Conservation (phyloP, 2,329 filamentous ascomycete species). For the Cladorrhinum sp. region DNA sequence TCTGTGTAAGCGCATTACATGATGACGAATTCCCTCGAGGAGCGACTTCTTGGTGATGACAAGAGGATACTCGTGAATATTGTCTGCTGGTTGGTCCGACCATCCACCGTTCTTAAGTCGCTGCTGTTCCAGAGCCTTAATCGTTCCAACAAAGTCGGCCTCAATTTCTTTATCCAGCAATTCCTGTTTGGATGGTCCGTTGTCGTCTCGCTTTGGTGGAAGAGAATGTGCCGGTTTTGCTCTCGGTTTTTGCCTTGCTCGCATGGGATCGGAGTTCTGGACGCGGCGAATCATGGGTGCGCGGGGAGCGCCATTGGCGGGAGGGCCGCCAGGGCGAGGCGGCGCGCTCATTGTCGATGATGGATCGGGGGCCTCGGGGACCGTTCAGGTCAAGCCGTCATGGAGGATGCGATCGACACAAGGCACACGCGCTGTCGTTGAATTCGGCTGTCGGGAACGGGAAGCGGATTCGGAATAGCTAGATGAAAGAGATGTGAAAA, state of each 20-base stretch:
- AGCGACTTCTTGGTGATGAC: constrained; percentile 79
- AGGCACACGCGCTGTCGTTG: background rate
- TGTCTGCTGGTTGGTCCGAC: constrained; percentile 48
- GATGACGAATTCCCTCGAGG: constrained; percentile 75
- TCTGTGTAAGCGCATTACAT: constrained; percentile 76
- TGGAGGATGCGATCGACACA: background rate
- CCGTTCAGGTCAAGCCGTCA: background rate
- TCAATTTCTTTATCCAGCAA: constrained; percentile 29
- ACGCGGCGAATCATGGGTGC: constrained; percentile 42
- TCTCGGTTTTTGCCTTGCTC: constrained; percentile 55
- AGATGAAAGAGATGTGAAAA: background rate
- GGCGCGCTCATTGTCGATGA: constrained; percentile 41
- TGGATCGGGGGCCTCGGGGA: background rate
- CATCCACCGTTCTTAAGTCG: constrained; percentile 49
- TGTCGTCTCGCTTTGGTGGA: constrained; percentile 4
- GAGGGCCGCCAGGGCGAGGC: constrained; percentile 31
- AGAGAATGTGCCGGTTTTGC: constrained; percentile 33
- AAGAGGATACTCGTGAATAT: constrained; percentile 61
- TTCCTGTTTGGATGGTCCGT: constrained; percentile 21
- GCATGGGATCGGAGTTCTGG: constrained; percentile 58
- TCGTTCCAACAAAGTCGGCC: constrained; percentile 10
- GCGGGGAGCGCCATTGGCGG: constrained; percentile 13
- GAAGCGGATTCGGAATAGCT: background rate
- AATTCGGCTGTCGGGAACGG: background rate
- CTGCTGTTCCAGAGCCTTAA: constrained; percentile 36